These are phyloP conservation scores for Cephalotrichum gorgonifer DNA, from an alignment of 2,329 filamentous ascomycete genomes.

Conservation along the genomic window DNA sequence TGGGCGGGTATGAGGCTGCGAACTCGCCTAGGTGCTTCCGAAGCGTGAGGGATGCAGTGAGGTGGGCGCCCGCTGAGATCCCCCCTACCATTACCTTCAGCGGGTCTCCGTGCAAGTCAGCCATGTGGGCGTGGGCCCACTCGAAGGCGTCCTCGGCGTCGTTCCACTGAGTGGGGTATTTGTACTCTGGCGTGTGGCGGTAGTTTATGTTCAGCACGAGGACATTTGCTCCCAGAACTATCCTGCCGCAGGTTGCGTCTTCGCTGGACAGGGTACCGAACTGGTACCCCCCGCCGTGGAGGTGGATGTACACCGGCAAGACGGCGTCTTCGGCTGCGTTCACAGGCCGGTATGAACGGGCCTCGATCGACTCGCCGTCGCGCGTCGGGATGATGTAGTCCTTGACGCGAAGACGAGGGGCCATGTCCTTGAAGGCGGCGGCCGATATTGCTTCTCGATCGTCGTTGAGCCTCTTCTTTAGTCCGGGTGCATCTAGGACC, in stretches of 20 bases:
- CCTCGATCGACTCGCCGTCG: constrained; percentile 31
- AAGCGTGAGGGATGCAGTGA: constrained; percentile 27
- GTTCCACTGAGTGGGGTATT: constrained; percentile 40
- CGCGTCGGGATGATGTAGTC: constrained; percentile 29
- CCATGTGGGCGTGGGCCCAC: constrained; percentile 38
- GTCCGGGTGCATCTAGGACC: neutral
- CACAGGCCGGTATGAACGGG: constrained; percentile 34
- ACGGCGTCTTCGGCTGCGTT: constrained; percentile 16
- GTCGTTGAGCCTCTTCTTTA: constrained; percentile 15
- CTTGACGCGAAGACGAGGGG: constrained; percentile 17
- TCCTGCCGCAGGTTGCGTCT: constrained; percentile 37
- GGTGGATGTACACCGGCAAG: constrained; percentile 39
- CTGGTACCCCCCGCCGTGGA: constrained; percentile 47
- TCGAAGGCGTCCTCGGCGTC: constrained; percentile 43
- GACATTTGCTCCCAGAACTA: constrained; percentile 28
- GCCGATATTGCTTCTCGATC: constrained; percentile 20
- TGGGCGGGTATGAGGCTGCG: constrained; percentile 11
- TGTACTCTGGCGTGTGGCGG: constrained; percentile 44
- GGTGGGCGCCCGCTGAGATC: constrained; percentile 33
- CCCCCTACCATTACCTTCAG: constrained; percentile 32
- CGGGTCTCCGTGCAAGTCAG: constrained; percentile 24
- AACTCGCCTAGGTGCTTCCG: constrained; percentile 23
- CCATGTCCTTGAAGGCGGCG: constrained; percentile 15
- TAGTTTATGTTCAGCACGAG: constrained; percentile 47
- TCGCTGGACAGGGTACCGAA: constrained; percentile 42